Conservation (phyloP, 169 alveolate genomes). For the Theileria annulata region DNA sequence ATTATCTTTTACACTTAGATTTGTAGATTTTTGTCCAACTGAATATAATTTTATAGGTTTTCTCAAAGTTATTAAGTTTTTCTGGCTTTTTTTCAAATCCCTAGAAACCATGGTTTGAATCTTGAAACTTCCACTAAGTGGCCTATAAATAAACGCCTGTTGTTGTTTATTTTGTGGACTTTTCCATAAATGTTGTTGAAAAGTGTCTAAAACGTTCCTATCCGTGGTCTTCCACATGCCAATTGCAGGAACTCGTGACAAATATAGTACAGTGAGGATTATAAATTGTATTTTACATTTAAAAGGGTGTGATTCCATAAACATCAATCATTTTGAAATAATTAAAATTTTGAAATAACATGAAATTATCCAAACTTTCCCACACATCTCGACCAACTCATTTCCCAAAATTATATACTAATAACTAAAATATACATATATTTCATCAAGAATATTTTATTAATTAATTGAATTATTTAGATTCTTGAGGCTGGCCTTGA, state of each 20-base stretch:
- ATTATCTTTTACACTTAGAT: not conserved
- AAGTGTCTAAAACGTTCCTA: not conserved
- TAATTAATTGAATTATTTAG: not conserved
- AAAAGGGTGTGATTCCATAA: conserved; percentile 8
- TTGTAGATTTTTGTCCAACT: not conserved
- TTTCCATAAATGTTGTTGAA: not conserved
- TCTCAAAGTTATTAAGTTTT: not conserved
- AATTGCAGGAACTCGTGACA: conserved; percentile 4
- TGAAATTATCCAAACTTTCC: not conserved
- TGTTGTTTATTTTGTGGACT: not conserved
- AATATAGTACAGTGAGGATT: conserved; percentile 2
- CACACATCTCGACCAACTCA: not conserved
- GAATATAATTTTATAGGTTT: not conserved
- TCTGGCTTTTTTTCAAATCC: not conserved
- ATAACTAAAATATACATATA: no score
- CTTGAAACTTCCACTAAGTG: not conserved
- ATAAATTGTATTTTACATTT: conserved; percentile 9
- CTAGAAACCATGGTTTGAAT: not conserved
- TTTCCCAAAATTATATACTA: not conserved
- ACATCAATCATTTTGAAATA: conserved; percentile 1
- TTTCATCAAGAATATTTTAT: not conserved
- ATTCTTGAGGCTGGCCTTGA: not conserved
- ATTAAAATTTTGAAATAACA: not conserved
- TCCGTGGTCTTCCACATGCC: conserved; percentile 23
- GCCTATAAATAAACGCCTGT: not conserved